Evolutionary conservation across 2,329 filamentous ascomycete species (phyloP).

Genomic region (Lachnellula subtilissima): DNA sequence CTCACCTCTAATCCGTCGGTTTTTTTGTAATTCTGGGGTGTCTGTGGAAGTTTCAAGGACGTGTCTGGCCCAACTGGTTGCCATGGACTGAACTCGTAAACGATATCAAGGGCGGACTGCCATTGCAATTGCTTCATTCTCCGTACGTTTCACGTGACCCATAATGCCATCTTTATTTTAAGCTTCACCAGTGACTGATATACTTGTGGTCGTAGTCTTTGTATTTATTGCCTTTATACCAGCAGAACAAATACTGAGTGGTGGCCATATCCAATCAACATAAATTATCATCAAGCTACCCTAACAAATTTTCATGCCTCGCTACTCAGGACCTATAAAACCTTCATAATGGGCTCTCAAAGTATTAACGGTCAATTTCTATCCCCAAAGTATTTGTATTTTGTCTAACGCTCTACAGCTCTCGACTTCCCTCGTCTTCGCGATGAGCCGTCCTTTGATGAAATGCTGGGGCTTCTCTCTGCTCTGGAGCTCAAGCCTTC

Average conservation of each 20-base stretch:
- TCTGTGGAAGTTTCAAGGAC: not conserved
- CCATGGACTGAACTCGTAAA: too few relatives aligned
- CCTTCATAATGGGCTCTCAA: not conserved
- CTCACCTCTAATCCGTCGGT: not conserved
- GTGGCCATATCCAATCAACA: too few relatives aligned
- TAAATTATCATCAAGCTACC: not conserved
- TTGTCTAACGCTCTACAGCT: conserved; percentile 37
- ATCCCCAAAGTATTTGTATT: not conserved
- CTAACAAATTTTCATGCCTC: not conserved
- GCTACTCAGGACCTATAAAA: not conserved
- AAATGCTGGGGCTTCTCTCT: conserved; percentile 60
- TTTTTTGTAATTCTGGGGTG: not conserved
- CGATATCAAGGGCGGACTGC: too few relatives aligned
- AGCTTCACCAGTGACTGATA: too few relatives aligned
- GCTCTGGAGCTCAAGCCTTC: conserved; percentile 62
- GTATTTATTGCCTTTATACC: too few relatives aligned
- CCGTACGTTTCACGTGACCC: too few relatives aligned
- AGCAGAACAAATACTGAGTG: too few relatives aligned
- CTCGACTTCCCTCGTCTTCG: conserved; percentile 80
- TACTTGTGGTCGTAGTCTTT: too few relatives aligned
- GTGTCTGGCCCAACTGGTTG: too few relatives aligned
- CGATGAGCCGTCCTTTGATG: conserved; percentile 62
- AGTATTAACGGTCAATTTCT: not conserved
- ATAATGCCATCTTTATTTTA: too few relatives aligned
- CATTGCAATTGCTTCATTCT: too few relatives aligned